Conservation (phyloP, 305 asterid genomes). For the Caryopteris hybrid region DNA sequence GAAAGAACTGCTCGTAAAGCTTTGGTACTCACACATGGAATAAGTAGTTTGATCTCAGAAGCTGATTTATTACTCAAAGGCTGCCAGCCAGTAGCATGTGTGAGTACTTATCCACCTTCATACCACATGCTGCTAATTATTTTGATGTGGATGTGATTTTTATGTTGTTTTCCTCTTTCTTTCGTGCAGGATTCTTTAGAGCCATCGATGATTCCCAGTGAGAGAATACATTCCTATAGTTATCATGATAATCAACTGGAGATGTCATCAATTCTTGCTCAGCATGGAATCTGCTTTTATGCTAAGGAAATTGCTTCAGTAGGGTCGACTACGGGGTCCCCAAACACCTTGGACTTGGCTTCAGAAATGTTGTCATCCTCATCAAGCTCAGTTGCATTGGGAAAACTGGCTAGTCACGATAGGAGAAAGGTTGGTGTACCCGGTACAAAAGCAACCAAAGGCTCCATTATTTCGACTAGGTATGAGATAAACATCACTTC, state of each 20-base stretch:
- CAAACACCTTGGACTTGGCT: constrained; percentile 50
- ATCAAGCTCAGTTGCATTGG: constrained; percentile 60
- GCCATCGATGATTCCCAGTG: constrained; percentile 35
- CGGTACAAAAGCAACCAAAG: constrained; percentile 21
- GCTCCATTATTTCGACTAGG: constrained; percentile 40
- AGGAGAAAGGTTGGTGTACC: constrained; percentile 14
- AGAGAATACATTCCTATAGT: constrained; percentile 40
- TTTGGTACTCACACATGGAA: constrained; percentile 42
- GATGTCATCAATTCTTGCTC: constrained; percentile 63
- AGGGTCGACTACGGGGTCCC: constrained; percentile 36
- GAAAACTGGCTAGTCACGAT: constrained; percentile 54
- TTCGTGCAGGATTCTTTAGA: constrained; percentile 58
- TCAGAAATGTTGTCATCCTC: constrained; percentile 76
- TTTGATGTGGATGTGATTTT: constrained; percentile 10
- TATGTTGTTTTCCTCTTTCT: neutral
- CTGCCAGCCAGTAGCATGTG: constrained; percentile 47
- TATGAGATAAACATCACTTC: constrained; percentile 22
- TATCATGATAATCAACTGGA: constrained; percentile 71
- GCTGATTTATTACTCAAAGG: constrained; percentile 62
- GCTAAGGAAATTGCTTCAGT: constrained; percentile 54
- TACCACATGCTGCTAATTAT: neutral
- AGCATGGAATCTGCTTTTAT: constrained; percentile 81
- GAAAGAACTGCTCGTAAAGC: constrained; percentile 52
- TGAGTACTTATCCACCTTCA: constrained; percentile 30
- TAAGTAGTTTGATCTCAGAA: constrained; percentile 68